These are phyloP conservation scores for Apiospora phragmitis DNA, from an alignment of 2,329 filamentous ascomycete genomes.

Conservation along the genomic window DNA sequence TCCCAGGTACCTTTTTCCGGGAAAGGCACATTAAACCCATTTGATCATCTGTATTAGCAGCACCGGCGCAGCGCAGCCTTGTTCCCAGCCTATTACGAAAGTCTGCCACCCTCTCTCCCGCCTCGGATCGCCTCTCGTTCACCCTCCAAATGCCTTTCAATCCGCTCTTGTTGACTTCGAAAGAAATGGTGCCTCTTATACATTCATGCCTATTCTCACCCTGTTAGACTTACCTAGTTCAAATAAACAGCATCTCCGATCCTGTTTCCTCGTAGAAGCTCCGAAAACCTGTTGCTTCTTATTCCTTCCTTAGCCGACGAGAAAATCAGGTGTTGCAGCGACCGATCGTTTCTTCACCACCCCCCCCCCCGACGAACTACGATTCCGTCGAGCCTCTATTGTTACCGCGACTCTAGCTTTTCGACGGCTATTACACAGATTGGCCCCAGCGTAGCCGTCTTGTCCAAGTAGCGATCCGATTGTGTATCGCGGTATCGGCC, in stretches of 20 bases:
- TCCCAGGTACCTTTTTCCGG: slow-evolving; percentile 2
- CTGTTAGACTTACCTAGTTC: neutral
- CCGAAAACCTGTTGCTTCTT: neutral
- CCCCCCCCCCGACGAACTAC: neutral
- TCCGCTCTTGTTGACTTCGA: neutral
- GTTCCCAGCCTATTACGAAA: slow-evolving; percentile 12
- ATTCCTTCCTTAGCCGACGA: neutral
- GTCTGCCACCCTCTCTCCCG: slow-evolving; percentile 8
- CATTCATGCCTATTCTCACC: neutral
- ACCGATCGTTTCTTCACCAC: neutral
- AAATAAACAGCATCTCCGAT: neutral
- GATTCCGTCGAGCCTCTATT: neutral
- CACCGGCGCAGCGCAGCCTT: slow-evolving; percentile 8
- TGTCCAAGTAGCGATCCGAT: neutral
- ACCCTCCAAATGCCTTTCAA: slow-evolving; percentile 6
- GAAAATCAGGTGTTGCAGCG: neutral
- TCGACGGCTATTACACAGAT: neutral
- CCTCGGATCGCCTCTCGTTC: slow-evolving; percentile 9
- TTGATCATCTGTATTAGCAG: neutral
- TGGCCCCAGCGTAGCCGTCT: slow-evolving; percentile 3
- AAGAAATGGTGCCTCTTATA: neutral
- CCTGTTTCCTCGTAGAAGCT: neutral
- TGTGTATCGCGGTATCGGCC: slow-evolving; percentile 5
- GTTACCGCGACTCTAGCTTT: neutral
- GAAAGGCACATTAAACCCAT: neutral